Evolutionary conservation across 1,139 yeast genomes (phyloP), one percentile per base, ranked within the genome.

Genomic region (Geotrichum siamense): DNA sequence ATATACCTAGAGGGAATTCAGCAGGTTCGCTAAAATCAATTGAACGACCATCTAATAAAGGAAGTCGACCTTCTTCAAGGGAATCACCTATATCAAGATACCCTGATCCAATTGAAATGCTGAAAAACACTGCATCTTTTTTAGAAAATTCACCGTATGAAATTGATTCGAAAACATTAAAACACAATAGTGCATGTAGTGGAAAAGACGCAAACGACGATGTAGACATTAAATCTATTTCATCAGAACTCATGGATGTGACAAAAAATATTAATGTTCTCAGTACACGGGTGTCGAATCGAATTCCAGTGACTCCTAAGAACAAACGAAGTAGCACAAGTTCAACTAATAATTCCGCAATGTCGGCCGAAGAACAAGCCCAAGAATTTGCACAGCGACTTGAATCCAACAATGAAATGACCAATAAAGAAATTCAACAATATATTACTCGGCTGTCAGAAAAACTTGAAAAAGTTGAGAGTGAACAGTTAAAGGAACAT

Each of bases 231-330:
- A 31, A 38, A 15, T 25, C 42, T 6, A 15, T 43, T 29, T 34
- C 26, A 28, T 12, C 17, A 12, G 48, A 43, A 22, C 41, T 45
- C 10, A 43, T 38, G 5, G 42, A 35, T 13, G 43, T 41, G 22
- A 43, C 41, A 29, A 42, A 38, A 21, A 17, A 34, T 15, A 33
- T 43, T n/a, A 23, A 4, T n/a, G 40, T 26, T 16, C 23, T 43
- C 12, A 38, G 26, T 19, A 38, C 38, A 13, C 36, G 46, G 12
- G 28, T 43, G 5, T 25, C 38, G 17, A 13, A 25, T 9, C 43
- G 33, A 16, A 3, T 12, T 22, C 17, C 34, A 13, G 6, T 13
- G n/a, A 20, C 19, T 30, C 6, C n/a, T 12, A 13, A 38, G 19
- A 6, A 28, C n/a, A n/a, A 28, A n/a, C 6, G 13, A 30, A 30